Evolutionary conservation across 2,329 filamentous ascomycete genomes (phyloP).

Genomic region (Rasamsonia emersonii): DNA sequence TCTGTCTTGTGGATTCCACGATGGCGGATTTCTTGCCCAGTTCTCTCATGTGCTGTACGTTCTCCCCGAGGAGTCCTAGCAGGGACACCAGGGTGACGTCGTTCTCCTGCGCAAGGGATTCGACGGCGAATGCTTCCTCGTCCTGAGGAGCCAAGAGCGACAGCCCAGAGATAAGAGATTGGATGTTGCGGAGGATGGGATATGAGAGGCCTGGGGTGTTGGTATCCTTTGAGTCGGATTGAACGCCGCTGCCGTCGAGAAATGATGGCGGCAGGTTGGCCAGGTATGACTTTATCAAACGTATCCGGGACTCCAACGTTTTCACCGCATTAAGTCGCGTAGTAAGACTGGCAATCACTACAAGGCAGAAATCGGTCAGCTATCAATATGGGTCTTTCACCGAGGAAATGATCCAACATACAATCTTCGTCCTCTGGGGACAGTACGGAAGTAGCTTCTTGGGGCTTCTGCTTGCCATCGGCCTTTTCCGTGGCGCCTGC

Average conservation of each 20-base stretch:
- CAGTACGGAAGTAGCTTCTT: slow-evolving; percentile 29
- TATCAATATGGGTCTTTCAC: slow-evolving; percentile 5
- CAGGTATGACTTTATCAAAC: slow-evolving; percentile 68
- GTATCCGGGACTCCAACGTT: slow-evolving; percentile 74
- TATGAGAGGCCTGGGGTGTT: slow-evolving; percentile 53
- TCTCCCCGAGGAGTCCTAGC: slow-evolving; percentile 66
- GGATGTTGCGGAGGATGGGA: slow-evolving; percentile 76
- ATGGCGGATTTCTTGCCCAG: slow-evolving; percentile 65
- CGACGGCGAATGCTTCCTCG: slow-evolving; percentile 55
- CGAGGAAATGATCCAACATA: slow-evolving; percentile 18
- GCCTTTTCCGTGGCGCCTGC: slow-evolving; percentile 25
- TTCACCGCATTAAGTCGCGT: slow-evolving; percentile 89
- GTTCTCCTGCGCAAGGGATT: slow-evolving; percentile 69
- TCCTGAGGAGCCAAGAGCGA: slow-evolving; percentile 70
- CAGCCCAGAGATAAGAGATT: slow-evolving; percentile 74
- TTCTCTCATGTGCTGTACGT: slow-evolving; percentile 60
- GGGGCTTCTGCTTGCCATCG: slow-evolving; percentile 19
- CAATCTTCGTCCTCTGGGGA: slow-evolving; percentile 57
- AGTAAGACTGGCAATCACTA: slow-evolving; percentile 60
- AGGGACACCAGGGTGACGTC: slow-evolving; percentile 74
- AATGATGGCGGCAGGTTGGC: slow-evolving; percentile 60
- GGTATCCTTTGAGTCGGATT: slow-evolving; percentile 20
- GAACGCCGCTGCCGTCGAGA: slow-evolving; percentile 40
- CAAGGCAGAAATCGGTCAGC: slow-evolving; percentile 2
- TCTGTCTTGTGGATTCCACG: slow-evolving; percentile 38